Base-by-base conservation (phyloP, 2,329 filamentous ascomycete genomes). In the Fusarium kyushuense region DNA sequence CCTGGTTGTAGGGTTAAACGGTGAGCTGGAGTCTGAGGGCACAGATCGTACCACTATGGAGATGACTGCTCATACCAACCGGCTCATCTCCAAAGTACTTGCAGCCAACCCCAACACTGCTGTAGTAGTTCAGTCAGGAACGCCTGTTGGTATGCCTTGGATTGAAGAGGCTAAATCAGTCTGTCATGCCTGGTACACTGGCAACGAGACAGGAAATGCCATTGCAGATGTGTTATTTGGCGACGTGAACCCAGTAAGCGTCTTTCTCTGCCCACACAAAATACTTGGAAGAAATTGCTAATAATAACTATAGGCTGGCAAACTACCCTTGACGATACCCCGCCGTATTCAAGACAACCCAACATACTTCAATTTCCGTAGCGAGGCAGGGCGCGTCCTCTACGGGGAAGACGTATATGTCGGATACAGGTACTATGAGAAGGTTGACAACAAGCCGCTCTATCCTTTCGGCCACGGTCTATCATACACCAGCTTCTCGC, bases 221-320 rank as follows among this genome's bases (percentile, higher is more conserved):
- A 35, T 35, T 11, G 33, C 33, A 35, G 33, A 35, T 35, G 33
- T 35, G 16, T 7, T 35, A 9, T 35, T 35, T 11, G 33, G 33
- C 9, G 9, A 35, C 5, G 4, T 35, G 9, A 35, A 35, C 33
- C 33, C 33, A 10, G 33, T 35, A 35, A 5, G 32, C 1, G 7
- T 33, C 8, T 9, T 17, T 1, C 16, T 17, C 4, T 12, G 2
- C 16, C 14, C 6, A 16, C 17, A 3, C 8, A 8, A 33, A 33
- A 4, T 17, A 17, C 7, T 4, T 4, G 1, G 1, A 16, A 9
- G 7, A n/a, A n/a, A n/a, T n/a, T n/a, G n/a, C 33, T 35, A 1
- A 35, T 8, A 35, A n/a, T n/a, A 8, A n/a, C 8, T 1, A n/a
- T 10, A 35, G 33, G 3, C 33, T 35, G 33, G 16, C 8, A 35